Conservation (phyloP, 2,329 filamentous ascomycete species). For the Magnaporthiopsis rhizophila region DNA sequence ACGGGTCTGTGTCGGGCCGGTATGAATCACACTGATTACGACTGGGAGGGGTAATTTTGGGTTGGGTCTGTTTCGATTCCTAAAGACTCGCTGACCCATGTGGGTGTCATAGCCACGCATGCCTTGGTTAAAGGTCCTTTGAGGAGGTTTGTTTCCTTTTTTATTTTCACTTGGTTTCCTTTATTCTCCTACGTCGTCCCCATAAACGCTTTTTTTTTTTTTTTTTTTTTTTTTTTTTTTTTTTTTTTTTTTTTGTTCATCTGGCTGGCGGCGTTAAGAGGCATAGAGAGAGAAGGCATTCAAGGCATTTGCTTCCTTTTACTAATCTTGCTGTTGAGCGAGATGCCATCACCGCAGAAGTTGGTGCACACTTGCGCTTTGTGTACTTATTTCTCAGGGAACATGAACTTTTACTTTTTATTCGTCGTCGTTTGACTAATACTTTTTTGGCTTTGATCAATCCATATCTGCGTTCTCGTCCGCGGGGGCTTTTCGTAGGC, state of each 20-base stretch:
- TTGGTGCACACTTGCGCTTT: not conserved
- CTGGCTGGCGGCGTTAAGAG: constrained; percentile 14
- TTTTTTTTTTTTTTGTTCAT: constrained; percentile 5
- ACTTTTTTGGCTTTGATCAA: too few relatives aligned
- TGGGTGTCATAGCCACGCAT: not conserved
- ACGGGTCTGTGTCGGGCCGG: not conserved
- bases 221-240: constrained; percentile 7
- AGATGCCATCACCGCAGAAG: not conserved
- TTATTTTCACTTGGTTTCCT: constrained; percentile 1
- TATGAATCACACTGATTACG: not conserved
- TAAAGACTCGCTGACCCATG: not conserved
- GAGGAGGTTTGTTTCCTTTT: constrained; percentile 6
- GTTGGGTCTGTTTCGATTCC: not conserved
- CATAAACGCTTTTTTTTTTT: constrained; percentile 3
- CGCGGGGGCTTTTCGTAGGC: constrained; percentile 35
- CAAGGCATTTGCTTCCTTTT: constrained; percentile 7
- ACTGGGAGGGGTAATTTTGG: not conserved
- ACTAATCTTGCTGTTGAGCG: constrained; percentile 2
- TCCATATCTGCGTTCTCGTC: constrained; percentile 18
- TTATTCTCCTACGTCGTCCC: not conserved
- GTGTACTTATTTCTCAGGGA: constrained; percentile 3
- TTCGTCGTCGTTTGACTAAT: constrained; percentile 1
- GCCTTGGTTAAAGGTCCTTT: not conserved
- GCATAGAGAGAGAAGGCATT: constrained; percentile 15
- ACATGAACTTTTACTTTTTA: not conserved